Evolutionary conservation across 1,284 basidiomycete genomes (phyloP).

Genomic region (Dichomitus squalens): DNA sequence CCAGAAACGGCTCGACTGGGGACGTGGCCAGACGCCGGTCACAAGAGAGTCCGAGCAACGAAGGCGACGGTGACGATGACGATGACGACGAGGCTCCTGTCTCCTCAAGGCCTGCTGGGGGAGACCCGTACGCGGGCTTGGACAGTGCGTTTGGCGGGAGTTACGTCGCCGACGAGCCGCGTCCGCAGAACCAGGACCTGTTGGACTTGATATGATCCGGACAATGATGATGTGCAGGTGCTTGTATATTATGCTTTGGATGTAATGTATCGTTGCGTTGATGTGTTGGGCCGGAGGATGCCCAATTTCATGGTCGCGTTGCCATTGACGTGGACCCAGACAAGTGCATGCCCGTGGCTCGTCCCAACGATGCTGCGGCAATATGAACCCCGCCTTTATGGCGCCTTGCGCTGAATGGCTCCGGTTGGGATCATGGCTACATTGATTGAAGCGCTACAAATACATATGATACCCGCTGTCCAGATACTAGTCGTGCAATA

Average conservation of each 20-base stretch:
- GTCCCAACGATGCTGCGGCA: too few relatives aligned
- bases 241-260: constrained; percentile 21
- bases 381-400: too few relatives aligned
- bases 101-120: constrained; percentile 20
- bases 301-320: too few relatives aligned
- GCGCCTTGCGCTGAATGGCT: too few relatives aligned
- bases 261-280: constrained; percentile 15
- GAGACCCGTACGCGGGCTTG: constrained; percentile 77
- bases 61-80: constrained; percentile 33
- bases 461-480: too few relatives aligned
- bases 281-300: too few relatives aligned
- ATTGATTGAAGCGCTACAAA: too few relatives aligned
- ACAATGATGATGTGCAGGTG: constrained; percentile 5
- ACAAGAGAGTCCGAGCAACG: constrained; percentile 36
- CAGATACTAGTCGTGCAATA: too few relatives aligned
- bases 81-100: constrained; percentile 34
- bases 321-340: too few relatives aligned
- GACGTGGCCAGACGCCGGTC: constrained; percentile 20
- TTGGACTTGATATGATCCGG: constrained; percentile 21
- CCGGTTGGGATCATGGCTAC: too few relatives aligned
- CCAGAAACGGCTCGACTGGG: constrained; percentile 11
- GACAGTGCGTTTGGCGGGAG: constrained; percentile 65
- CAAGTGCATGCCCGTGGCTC: too few relatives aligned
- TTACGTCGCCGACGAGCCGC: constrained; percentile 66
- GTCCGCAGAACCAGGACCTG: constrained; percentile 43